Percentiles rank a stretch among this genome's conserved stretches.
Evolutionary conservation across 1,139 yeast genomes (phyloP).

Genomic region (Yamadazyma jaroonii): DNA sequence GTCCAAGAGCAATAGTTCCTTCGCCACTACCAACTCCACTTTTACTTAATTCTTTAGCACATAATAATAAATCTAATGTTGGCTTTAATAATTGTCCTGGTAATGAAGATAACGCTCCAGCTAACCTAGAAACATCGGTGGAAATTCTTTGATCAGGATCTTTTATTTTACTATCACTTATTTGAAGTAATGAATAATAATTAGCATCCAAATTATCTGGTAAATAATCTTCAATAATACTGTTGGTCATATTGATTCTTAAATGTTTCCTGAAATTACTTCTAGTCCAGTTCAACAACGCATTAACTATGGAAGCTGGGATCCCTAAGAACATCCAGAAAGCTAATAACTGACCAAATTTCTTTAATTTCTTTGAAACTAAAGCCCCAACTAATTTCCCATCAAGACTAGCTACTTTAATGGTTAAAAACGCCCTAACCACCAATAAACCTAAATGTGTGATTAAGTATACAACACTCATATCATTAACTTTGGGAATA

Average conservation of each 20-base stretch:
- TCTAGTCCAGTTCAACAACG: conserved; percentile 70
- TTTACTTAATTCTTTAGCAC: conserved; percentile 76
- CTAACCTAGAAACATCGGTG: conserved; percentile 73
- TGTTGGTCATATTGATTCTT: conserved; percentile 62
- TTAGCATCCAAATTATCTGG: conserved; percentile 56
- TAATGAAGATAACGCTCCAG: conserved; percentile 67
- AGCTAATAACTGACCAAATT: conserved; percentile 60
- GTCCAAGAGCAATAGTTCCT: conserved; percentile 78
- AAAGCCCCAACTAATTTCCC: conserved; percentile 83
- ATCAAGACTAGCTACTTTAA: conserved; percentile 83
- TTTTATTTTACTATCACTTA: conserved; percentile 53
- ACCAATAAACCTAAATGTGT: conserved; percentile 64
- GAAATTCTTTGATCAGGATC: conserved; percentile 86
- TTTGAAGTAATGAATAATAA: conserved; percentile 48
- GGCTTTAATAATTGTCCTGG: conserved; percentile 92
- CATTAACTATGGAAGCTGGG: conserved; percentile 82
- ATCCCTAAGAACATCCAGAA: conserved; percentile 85
- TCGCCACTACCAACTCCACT: conserved; percentile 82
- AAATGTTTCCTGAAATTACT: conserved; percentile 64
- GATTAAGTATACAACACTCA: conserved; percentile 40
- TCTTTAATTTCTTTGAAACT: conserved; percentile 65
- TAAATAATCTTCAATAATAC: conserved; percentile 64
- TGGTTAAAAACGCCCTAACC: conserved; percentile 68
- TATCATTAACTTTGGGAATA: conserved; percentile 33
- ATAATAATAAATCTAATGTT: conserved; percentile 71